phyloP scores from a whole-genome alignment of 768 basidiomycete genomes.

The Suillus alpinus region DNA sequence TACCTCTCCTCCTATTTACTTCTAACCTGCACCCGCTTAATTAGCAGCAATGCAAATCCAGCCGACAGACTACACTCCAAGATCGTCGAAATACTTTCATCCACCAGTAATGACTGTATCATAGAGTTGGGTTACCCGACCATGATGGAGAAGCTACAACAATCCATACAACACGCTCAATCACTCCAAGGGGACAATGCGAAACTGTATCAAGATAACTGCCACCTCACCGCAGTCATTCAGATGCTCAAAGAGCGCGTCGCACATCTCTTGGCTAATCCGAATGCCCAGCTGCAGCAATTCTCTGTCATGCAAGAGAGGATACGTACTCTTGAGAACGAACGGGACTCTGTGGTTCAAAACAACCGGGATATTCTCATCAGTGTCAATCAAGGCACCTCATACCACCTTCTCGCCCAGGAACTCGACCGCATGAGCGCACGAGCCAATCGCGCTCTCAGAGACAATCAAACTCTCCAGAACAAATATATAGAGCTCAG shows the following conservation, averaged over 20 bases:
- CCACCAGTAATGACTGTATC: conserved; percentile 44
- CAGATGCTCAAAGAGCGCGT: conserved; percentile 31
- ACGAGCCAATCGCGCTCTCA: conserved; percentile 14
- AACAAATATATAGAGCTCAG: conserved; percentile 22
- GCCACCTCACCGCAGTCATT: conserved; percentile 25
- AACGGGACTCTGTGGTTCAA: conserved; percentile 11
- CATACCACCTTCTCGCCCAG: conserved; percentile 13
- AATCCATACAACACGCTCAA: conserved; percentile 31
- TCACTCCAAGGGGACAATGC: conserved; percentile 26
- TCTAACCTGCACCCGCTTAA: neutral
- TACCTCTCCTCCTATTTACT: neutral
- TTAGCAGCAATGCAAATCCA: neutral
- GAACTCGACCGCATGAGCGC: conserved; percentile 14
- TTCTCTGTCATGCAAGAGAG: conserved; percentile 25
- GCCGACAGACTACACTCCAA: conserved; percentile 22
- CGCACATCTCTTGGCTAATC: conserved; percentile 15
- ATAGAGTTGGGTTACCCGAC: conserved; percentile 47
- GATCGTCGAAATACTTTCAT: conserved; percentile 43
- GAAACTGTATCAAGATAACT: conserved; percentile 40
- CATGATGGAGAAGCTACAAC: conserved; percentile 26
- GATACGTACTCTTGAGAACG: conserved; percentile 21
- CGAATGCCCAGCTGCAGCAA: conserved; percentile 14
- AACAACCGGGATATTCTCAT: conserved; percentile 26
- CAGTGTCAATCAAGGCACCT: conserved; percentile 10
- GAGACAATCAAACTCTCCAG: conserved; percentile 16